phyloP scores from a whole-genome alignment of 2,329 filamentous ascomycete genomes.

The Aspergillus eucalypticola region DNA sequence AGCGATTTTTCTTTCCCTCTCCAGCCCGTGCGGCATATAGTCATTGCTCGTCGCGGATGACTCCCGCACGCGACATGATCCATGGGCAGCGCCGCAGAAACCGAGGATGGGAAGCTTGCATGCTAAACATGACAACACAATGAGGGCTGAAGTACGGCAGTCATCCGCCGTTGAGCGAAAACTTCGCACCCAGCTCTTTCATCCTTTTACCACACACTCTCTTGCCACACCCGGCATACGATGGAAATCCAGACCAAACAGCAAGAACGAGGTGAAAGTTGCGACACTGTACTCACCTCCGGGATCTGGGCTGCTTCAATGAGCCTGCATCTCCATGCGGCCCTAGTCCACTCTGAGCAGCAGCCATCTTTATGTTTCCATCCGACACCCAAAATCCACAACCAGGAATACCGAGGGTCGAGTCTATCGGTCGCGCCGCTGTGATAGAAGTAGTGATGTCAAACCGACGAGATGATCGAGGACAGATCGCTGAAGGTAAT shows the following conservation, averaged over 20 bases:
- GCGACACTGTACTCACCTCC: constrained; percentile 53
- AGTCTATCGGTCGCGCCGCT: constrained; percentile 6
- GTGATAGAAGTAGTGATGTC: background rate
- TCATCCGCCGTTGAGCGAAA: background rate
- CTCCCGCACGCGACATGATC: background rate
- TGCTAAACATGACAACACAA: background rate
- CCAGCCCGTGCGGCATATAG: constrained; percentile 10
- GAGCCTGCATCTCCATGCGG: constrained; percentile 57
- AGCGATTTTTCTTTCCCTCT: background rate
- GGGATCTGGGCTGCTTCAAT: constrained; percentile 59
- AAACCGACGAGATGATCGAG: constrained; percentile 7
- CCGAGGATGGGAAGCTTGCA: background rate
- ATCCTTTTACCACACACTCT: background rate
- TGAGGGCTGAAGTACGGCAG: background rate
- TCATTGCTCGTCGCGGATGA: constrained; percentile 1
- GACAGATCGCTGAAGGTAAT: constrained; percentile 7
- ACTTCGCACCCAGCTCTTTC: background rate
- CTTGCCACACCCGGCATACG: background rate
- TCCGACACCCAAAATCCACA: constrained; percentile 29
- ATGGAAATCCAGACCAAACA: background rate
- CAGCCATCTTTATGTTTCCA: constrained; percentile 46
- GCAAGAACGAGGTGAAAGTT: background rate
- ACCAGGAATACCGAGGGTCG: constrained; percentile 11
- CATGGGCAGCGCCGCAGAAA: background rate
- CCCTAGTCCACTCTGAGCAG: constrained; percentile 50